Evolutionary conservation across 108 stramenopile genomes (phyloP).

Genomic region (Cylindrotheca fusiformis): DNA sequence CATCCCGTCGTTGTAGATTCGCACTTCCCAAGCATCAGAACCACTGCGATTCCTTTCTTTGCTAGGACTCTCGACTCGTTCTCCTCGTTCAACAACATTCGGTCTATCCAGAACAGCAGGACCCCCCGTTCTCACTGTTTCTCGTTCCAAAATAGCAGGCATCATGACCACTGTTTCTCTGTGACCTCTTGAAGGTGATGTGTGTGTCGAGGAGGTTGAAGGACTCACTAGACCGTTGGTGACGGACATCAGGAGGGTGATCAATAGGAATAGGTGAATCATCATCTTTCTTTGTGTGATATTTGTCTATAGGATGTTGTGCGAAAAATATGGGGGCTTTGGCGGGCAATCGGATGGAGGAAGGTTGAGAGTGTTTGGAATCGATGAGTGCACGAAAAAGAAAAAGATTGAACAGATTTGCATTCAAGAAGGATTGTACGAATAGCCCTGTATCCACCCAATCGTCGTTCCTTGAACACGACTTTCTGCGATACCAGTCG

Average conservation of each 20-base stretch:
- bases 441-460: too few species aligned
- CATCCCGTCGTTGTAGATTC: slow-evolving; percentile 82
- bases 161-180: slow-evolving; percentile 9
- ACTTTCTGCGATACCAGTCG: too few species aligned
- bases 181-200: neutral
- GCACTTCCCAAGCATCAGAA: slow-evolving; percentile 59
- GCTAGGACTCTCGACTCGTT: neutral
- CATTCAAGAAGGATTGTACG: too few species aligned
- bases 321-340: too few species aligned
- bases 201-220: neutral
- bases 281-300: too few species aligned
- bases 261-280: too few species aligned
- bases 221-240: neutral
- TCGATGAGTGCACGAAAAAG: too few species aligned
- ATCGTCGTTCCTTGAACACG: too few species aligned
- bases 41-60: slow-evolving; percentile 14
- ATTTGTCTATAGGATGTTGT: too few species aligned
- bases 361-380: too few species aligned
- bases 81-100: neutral
- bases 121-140: slow-evolving; percentile 6
- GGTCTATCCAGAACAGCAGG: slow-evolving; percentile 37
- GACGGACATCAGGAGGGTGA: neutral
- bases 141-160: slow-evolving; percentile 18
- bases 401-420: too few species aligned
- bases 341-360: too few species aligned